Base-by-base conservation (phyloP, 192 early-diverging fungal genomes). In the Globomyces pollinis-pini region DNA sequence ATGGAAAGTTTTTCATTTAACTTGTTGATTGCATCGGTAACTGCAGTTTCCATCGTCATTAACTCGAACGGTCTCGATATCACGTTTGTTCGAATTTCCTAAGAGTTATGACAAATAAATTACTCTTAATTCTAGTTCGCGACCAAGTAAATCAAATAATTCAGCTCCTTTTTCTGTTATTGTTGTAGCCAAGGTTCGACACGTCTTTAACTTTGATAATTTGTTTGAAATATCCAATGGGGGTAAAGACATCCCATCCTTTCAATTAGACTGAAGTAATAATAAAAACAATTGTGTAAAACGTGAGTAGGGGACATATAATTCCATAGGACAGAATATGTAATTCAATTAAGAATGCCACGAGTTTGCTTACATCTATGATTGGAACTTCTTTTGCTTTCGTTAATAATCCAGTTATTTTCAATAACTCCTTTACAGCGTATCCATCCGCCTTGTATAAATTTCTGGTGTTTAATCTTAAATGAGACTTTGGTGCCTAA, bases 61-160 rank as follows among this genome's bases (percentile, higher is more conserved):
- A 80, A 47, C 42, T 80, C 78, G 60, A 80, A 76, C 13, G 78
- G 75, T 29, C 71, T 67, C 3, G 72, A 64, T 26, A 80, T 70
- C 33, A 75, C 72, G 2, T 32, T 33, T 1, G 65, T 28, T 15
- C 78, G 64, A 35, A 71, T 49, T 34, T 80, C 72, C 66, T 70
- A 24, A n/a, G n/a, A n/a, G n/a, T n/a, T n/a, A 7, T 5, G n/a
- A 33, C 51, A 20, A n/a, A 0, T 6, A 12, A 52, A 23, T 15
- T 57, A 72, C 71, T 31, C 66, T 50, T 30, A 73, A 55, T 21
- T 66, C 63, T 15, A 75, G 47, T 57, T 80, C 78, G 18, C 63
- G 16, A 12, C 62, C 70, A 31, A 80, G 71, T 23, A 68, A 50
- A 58, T 78, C 73, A 41, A 70, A 73, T 20, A 80, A 57, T 35